phyloP scores from a whole-genome alignment of 225 moss, liverwort and hornwort species.

The Lunularia cruciata region DNA sequence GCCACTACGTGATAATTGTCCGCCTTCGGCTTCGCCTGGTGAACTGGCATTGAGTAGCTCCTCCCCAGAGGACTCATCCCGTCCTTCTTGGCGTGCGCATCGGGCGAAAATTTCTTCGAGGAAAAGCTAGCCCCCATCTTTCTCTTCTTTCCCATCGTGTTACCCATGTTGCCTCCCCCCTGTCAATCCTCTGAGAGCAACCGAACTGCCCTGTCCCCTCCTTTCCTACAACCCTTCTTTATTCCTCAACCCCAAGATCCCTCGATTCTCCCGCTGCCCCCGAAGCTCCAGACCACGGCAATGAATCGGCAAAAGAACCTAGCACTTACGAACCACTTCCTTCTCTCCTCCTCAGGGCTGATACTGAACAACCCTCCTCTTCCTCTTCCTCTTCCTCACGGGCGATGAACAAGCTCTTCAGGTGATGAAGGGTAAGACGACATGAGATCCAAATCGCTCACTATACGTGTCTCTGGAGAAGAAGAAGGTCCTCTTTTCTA shows the following conservation, averaged over 20 bases:
- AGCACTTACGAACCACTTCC: too few relatives aligned
- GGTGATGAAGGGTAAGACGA: too few relatives aligned
- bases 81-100: slow-evolving; percentile 41
- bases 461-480: background rate
- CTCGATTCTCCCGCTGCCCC: too few relatives aligned
- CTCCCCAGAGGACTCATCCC: slow-evolving; percentile 42
- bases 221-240: too few relatives aligned
- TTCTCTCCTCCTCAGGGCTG: background rate
- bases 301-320: too few relatives aligned
- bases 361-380: background rate
- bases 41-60: slow-evolving; percentile 50
- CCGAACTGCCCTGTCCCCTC: slow-evolving; percentile 3
- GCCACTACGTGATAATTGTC: slow-evolving; percentile 48
- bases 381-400: background rate
- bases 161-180: slow-evolving; percentile 34
- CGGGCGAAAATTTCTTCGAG: slow-evolving; percentile 23
- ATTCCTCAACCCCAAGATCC: too few relatives aligned
- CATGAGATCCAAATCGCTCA: background rate
- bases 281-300: too few relatives aligned
- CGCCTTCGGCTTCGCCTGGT: slow-evolving; percentile 35
- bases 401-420: too few relatives aligned
- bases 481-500: background rate
- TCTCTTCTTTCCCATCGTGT: slow-evolving; percentile 47
- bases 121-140: slow-evolving; percentile 33
- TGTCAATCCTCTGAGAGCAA: background rate